These are phyloP conservation scores for Lodderomyces orthopsilosis DNA, from an alignment of 1,139 yeast genomes.

Conservation along the genomic window DNA sequence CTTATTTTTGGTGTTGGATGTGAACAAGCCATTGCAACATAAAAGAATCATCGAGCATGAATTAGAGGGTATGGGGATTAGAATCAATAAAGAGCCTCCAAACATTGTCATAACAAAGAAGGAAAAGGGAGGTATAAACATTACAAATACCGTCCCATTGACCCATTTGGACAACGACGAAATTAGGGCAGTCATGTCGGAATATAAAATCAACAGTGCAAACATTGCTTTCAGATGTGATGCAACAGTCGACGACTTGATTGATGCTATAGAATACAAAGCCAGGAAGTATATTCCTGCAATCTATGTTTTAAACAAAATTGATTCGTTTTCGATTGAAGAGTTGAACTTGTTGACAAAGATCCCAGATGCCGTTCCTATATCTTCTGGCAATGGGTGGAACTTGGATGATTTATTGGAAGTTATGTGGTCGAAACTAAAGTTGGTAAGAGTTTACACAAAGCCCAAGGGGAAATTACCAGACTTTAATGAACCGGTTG, in stretches of 20 bases:
- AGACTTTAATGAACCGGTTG: slow-evolving; percentile 93
- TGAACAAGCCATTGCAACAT: slow-evolving; percentile 91
- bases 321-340: slow-evolving; percentile 90
- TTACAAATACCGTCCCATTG: slow-evolving; percentile 88
- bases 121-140: slow-evolving; percentile 92
- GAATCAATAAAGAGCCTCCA: slow-evolving; percentile 89
- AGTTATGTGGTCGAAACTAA: slow-evolving; percentile 89
- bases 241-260: slow-evolving; percentile 93
- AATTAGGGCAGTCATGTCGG: slow-evolving; percentile 92
- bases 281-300: slow-evolving; percentile 94
- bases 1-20: slow-evolving; percentile 90
- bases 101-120: slow-evolving; percentile 87
- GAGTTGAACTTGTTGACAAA: slow-evolving; percentile 86
- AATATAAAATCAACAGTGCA: slow-evolving; percentile 94
- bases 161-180: slow-evolving; percentile 91
- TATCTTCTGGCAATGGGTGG: slow-evolving; percentile 95
- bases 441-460: slow-evolving; percentile 91
- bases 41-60: slow-evolving; percentile 92
- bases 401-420: slow-evolving; percentile 91
- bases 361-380: slow-evolving; percentile 96
- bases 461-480: slow-evolving; percentile 95
- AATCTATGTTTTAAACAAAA: slow-evolving; percentile 87
- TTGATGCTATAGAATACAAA: slow-evolving; percentile 89
- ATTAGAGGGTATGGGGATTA: slow-evolving; percentile 94
- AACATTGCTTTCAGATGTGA: slow-evolving; percentile 95